phyloP scores from a whole-genome alignment of 257 asterid genomes.

The Solanum boliviense region DNA sequence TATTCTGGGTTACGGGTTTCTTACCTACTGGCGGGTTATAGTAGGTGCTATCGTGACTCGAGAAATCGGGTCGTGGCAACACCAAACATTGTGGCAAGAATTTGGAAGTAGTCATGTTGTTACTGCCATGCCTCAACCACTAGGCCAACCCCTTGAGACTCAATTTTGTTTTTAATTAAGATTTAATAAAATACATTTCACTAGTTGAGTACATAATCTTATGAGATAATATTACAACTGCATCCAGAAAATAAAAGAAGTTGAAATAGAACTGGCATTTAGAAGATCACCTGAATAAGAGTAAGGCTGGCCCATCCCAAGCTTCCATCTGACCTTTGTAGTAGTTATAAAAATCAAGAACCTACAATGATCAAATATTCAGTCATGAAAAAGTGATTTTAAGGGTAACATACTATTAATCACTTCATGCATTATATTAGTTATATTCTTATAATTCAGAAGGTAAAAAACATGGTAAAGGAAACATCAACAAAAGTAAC shows the following conservation, averaged over 20 bases:
- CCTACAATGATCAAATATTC: slow-evolving; percentile 32
- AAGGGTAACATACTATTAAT: background rate
- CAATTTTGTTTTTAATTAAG: background rate
- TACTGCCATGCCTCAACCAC: background rate
- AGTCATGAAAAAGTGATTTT: slow-evolving; percentile 10
- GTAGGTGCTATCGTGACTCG: background rate
- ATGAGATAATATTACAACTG: background rate
- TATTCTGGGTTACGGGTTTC: background rate
- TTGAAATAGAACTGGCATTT: slow-evolving; percentile 11
- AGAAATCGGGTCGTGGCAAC: background rate
- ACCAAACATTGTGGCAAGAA: background rate
- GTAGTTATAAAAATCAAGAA: slow-evolving; percentile 85
- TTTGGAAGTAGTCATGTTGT: background rate
- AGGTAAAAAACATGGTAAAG: background rate
- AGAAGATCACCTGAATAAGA: slow-evolving; percentile 78
- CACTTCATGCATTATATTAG: background rate
- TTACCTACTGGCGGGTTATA: background rate
- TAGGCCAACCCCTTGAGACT: background rate
- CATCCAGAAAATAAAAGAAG: background rate
- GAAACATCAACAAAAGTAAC: background rate
- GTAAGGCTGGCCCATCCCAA: slow-evolving; percentile 99
- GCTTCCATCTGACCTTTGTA: slow-evolving; percentile 99
- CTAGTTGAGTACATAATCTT: background rate
- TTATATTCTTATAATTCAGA: background rate
- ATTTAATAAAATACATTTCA: background rate